Evolutionary conservation across 768 basidiomycete species (phyloP).

Genomic region (Crassisporium funariophilum): DNA sequence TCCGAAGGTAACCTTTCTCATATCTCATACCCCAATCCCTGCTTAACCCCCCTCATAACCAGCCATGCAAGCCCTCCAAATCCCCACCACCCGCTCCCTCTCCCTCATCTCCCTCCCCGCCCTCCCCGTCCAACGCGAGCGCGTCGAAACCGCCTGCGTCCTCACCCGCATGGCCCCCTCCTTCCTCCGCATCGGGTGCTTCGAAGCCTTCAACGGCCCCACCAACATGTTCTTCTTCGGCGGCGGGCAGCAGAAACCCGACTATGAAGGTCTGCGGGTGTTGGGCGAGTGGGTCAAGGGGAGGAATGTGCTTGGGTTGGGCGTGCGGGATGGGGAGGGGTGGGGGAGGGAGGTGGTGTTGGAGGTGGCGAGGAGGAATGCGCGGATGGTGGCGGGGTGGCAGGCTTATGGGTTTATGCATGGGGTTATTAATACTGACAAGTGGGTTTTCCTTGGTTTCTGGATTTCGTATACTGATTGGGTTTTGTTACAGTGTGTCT

Average conservation of each 20-base stretch:
- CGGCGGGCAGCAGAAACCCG: conserved; percentile 72
- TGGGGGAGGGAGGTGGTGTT: conserved; percentile 77
- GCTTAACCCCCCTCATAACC: background rate
- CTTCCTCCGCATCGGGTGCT: conserved; percentile 90
- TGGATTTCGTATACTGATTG: conserved; percentile 2
- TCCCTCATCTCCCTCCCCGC: conserved; percentile 74
- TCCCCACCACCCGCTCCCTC: conserved; percentile 89
- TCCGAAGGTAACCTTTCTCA: conserved; percentile 87
- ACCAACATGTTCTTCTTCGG: conserved; percentile 67
- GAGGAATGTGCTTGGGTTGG: conserved; percentile 56
- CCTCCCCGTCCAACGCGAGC: conserved; percentile 77
- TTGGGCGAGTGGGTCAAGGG: conserved; percentile 81
- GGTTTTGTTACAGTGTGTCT: conserved; percentile 54
- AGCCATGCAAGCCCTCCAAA: conserved; percentile 70
- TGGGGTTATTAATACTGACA: conserved; percentile 97
- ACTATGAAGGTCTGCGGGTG: conserved; percentile 73
- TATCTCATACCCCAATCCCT: background rate
- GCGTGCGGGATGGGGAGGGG: conserved; percentile 47
- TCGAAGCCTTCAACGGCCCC: conserved; percentile 83
- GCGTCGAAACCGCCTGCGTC: conserved; percentile 68
- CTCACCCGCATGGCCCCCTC: conserved; percentile 84
- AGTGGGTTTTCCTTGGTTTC: conserved; percentile 45
- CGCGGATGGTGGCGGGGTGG: conserved; percentile 93
- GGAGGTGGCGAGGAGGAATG: conserved; percentile 84
- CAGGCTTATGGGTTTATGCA: conserved; percentile 95